Conservation (phyloP, 2,329 filamentous ascomycete species). For the Colletotrichum limetticola region DNA sequence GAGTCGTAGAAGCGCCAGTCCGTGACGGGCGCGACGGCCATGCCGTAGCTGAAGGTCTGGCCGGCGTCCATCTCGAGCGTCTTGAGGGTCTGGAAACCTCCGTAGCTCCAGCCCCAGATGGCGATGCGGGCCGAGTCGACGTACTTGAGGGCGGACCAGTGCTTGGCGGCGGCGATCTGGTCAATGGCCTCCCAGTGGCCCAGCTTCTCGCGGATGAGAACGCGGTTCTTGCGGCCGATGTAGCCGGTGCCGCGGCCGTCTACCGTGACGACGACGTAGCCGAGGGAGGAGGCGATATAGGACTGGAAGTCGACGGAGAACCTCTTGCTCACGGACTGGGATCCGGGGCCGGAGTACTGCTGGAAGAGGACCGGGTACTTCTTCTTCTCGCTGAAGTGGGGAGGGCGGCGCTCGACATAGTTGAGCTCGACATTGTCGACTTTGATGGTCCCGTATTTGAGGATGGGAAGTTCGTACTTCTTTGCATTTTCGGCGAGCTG, state of each 20-base stretch:
- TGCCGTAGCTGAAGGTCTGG: conserved; percentile 91
- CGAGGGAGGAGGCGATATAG: conserved; percentile 85
- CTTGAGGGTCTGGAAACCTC: conserved; percentile 95
- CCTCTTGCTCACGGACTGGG: conserved; percentile 83
- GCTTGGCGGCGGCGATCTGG: conserved; percentile 89
- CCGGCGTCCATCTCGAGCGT: conserved; percentile 92
- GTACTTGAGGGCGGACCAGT: conserved; percentile 84
- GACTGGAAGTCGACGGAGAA: conserved; percentile 91
- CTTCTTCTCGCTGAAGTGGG: conserved; percentile 85
- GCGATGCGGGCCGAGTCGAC: conserved; percentile 85
- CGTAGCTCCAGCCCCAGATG: conserved; percentile 99
- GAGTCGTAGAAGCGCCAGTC: conserved; percentile 97
- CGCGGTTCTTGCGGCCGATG: conserved; percentile 85
- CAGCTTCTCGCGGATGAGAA: conserved; percentile 83
- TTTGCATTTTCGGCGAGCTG: conserved; percentile 75
- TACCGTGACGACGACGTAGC: conserved; percentile 94
- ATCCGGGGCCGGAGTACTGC: conserved; percentile 95
- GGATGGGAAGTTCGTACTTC: conserved; percentile 82
- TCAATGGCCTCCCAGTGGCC: conserved; percentile 88
- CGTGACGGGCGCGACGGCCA: conserved; percentile 98
- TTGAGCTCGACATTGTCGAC: conserved; percentile 80
- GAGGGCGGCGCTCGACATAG: conserved; percentile 86
- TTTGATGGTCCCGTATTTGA: conserved; percentile 86
- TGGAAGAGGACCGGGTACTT: conserved; percentile 95
- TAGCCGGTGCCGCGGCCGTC: conserved; percentile 94